Conservation (phyloP, 73 alveolate species). For the Symbiodinium pilosum region DNA sequence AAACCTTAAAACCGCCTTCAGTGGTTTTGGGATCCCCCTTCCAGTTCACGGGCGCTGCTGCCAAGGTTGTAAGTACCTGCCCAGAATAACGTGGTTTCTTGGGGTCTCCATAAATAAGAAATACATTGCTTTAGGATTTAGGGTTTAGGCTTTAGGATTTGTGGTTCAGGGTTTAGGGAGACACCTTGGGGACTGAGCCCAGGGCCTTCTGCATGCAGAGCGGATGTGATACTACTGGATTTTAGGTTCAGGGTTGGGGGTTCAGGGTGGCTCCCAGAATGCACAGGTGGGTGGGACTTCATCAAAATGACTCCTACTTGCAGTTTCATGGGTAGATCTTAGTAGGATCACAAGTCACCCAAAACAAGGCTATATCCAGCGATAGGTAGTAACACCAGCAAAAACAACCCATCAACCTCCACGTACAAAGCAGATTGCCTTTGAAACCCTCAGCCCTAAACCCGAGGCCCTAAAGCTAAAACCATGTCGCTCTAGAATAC, state of each 20-base stretch:
- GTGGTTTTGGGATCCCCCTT: constrained; percentile 36
- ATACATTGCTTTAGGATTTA: background rate
- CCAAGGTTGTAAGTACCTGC: constrained; percentile 51
- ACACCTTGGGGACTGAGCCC: background rate
- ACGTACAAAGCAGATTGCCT: background rate
- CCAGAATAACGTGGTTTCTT: background rate
- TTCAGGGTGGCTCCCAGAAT: background rate
- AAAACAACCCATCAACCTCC: no score
- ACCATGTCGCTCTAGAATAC: background rate
- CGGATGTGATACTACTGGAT: background rate
- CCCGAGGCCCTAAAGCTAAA: background rate
- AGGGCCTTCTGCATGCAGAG: background rate
- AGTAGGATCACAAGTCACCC: no score
- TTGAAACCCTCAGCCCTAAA: background rate
- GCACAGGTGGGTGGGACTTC: background rate
- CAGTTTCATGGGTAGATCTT: no score
- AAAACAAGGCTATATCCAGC: no score
- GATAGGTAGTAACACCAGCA: no score
- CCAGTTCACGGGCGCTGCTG: constrained; percentile 60
- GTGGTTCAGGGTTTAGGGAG: background rate
- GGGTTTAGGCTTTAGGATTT: background rate
- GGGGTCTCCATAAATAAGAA: background rate
- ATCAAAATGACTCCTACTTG: background rate
- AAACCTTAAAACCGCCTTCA: constrained; percentile 14
- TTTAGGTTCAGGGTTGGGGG: background rate